A percentile compares a stretch with the other conserved stretches of the same genome.
Evolutionary conservation across 2,329 filamentous ascomycete species (phyloP).

Genomic region (Colletotrichum trifolii): DNA sequence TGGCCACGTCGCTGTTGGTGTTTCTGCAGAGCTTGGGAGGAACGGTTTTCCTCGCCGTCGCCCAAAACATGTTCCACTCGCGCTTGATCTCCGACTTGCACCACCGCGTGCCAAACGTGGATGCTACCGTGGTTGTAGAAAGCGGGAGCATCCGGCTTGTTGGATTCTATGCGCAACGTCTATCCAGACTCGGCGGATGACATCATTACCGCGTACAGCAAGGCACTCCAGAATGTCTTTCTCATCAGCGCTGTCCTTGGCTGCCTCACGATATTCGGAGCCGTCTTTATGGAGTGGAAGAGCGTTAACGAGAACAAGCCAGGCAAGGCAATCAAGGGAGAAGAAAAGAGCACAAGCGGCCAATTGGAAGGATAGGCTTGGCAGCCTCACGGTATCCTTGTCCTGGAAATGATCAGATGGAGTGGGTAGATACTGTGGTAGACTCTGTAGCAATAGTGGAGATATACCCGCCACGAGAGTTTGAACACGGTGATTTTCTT

Average conservation of each 20-base stretch:
- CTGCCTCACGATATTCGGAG: slow-evolving; percentile 19
- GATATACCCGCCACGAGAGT: too few species aligned
- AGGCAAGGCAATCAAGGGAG: too few species aligned
- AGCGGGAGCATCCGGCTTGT: slow-evolving; percentile 17
- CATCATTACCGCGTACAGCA: slow-evolving; percentile 60
- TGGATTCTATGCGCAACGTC: slow-evolving; percentile 5
- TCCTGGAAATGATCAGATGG: too few species aligned
- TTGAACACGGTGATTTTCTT: too few species aligned
- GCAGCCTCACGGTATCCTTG: neutral
- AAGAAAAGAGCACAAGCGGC: neutral
- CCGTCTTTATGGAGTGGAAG: slow-evolving; percentile 33
- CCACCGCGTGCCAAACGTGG: slow-evolving; percentile 25
- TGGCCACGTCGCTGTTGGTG: slow-evolving; percentile 25
- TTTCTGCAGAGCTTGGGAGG: slow-evolving; percentile 25
- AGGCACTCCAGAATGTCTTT: slow-evolving; percentile 60
- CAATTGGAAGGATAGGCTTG: neutral
- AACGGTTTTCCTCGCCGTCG: slow-evolving; percentile 28
- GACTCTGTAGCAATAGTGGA: too few species aligned
- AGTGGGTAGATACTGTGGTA: too few species aligned
- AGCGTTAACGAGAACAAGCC: slow-evolving; percentile 18
- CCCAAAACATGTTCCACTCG: slow-evolving; percentile 28
- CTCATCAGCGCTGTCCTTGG: slow-evolving; percentile 53
- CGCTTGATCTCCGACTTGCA: slow-evolving; percentile 18
- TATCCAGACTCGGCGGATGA: slow-evolving; percentile 42
- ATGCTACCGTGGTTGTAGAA: slow-evolving; percentile 21